Percentiles rank a stretch among this genome's conserved stretches.
phyloP scores from a whole-genome alignment of 352 stramenopile species.

The Globisporangium viniferum region DNA sequence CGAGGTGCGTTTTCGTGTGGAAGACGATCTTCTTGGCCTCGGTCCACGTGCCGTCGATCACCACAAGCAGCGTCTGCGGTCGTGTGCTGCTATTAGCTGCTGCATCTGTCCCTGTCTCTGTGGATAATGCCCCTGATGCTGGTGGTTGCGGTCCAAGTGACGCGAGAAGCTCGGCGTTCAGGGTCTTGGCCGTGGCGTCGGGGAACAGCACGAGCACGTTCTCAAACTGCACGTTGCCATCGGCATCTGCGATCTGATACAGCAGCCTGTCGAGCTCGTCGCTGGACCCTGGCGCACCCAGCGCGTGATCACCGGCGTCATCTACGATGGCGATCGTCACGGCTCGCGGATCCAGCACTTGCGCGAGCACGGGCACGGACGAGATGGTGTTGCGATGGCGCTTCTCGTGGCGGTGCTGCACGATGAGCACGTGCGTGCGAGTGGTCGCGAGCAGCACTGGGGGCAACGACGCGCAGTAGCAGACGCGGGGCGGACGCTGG shows the following conservation, averaged over 20 bases:
- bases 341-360: constrained; percentile 35
- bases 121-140: not conserved
- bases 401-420: constrained; percentile 65
- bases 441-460: constrained; percentile 18
- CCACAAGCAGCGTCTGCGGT: constrained; percentile 38
- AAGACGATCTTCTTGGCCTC: constrained; percentile 79
- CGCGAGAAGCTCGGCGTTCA: constrained; percentile 14
- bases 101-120: not conserved
- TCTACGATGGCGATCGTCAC: constrained; percentile 42
- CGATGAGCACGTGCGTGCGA: constrained; percentile 47
- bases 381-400: constrained; percentile 53
- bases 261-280: constrained; percentile 32
- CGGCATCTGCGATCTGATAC: constrained; percentile 12
- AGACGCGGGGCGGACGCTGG: constrained; percentile 38
- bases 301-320: constrained; percentile 16
- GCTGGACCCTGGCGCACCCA: constrained; percentile 15
- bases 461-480: constrained; percentile 57
- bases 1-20: constrained; percentile 39
- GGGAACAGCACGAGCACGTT: constrained; percentile 42
- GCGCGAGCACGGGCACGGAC: constrained; percentile 59
- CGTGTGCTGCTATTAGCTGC: not conserved
- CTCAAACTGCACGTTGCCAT: constrained; percentile 17
- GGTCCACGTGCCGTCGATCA: constrained; percentile 78
- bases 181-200: constrained; percentile 30
- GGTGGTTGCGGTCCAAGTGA: not conserved